phyloP scores from a whole-genome alignment of 1,284 basidiomycete species.

The Cryptococcus amylolentus region DNA sequence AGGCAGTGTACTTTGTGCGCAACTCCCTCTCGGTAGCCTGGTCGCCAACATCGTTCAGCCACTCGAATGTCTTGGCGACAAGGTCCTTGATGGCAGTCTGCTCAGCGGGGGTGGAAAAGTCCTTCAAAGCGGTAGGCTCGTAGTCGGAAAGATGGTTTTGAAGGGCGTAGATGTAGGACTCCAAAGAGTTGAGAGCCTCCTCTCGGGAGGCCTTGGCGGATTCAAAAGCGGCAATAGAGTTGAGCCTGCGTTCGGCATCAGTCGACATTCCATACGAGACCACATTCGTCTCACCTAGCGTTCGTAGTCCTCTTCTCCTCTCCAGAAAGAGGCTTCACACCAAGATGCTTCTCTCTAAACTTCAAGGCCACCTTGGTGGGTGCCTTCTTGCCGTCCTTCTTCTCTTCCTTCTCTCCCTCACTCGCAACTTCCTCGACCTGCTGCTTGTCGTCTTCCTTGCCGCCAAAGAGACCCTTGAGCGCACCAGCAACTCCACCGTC shows the following conservation, averaged over 20 bases:
- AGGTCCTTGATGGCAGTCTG: constrained; percentile 62
- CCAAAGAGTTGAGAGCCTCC: constrained; percentile 87
- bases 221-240: constrained; percentile 75
- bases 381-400: constrained; percentile 28
- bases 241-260: constrained; percentile 57
- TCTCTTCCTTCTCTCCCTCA: constrained; percentile 10
- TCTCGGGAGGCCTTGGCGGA: constrained; percentile 71
- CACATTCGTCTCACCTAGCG: constrained; percentile 55
- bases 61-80: constrained; percentile 68
- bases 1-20: constrained; percentile 64
- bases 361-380: constrained; percentile 54
- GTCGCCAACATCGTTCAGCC: constrained; percentile 86
- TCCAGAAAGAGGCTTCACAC: constrained; percentile 65
- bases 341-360: constrained; percentile 61
- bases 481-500: constrained; percentile 69
- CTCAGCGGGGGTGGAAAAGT: constrained; percentile 72
- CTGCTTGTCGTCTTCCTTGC: constrained; percentile 49
- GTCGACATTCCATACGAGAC: background rate
- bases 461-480: constrained; percentile 79
- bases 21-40: constrained; percentile 70
- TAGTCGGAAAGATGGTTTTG: constrained; percentile 71
- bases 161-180: constrained; percentile 86
- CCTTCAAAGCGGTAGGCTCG: constrained; percentile 65
- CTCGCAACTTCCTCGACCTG: constrained; percentile 21
- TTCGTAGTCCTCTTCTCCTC: constrained; percentile 68